phyloP scores from a whole-genome alignment of 2,329 filamentous ascomycete genomes.

The Cercospora janseana region DNA sequence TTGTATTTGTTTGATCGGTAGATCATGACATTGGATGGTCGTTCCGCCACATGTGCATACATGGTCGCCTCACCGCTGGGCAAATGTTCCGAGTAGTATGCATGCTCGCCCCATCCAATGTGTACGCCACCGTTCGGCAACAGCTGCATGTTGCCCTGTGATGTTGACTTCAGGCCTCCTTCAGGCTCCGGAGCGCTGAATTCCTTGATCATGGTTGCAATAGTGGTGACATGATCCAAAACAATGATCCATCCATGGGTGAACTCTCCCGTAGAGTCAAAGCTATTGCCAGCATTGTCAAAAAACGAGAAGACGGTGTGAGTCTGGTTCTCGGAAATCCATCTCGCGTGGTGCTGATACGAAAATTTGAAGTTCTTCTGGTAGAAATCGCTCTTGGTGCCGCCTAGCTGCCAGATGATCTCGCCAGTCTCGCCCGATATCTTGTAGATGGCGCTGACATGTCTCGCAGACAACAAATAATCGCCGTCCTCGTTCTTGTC shows the following conservation, averaged over 20 bases:
- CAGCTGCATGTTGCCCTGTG: constrained; percentile 55
- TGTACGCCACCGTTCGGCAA: constrained; percentile 55
- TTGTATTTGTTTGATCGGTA: constrained; percentile 56
- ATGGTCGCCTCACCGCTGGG: constrained; percentile 53
- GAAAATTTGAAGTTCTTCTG: constrained; percentile 50
- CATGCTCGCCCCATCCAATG: constrained; percentile 56
- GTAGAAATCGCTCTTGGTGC: constrained; percentile 48
- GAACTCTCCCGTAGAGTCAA: constrained; percentile 41
- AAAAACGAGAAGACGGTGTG: constrained; percentile 55
- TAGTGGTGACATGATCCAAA: constrained; percentile 46
- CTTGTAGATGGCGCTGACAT: constrained; percentile 50
- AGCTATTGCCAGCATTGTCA: constrained; percentile 54
- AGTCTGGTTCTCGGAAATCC: constrained; percentile 46
- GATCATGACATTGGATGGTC: constrained; percentile 47
- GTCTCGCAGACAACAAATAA: constrained; percentile 51
- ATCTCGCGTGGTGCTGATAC: constrained; percentile 56
- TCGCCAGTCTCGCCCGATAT: constrained; percentile 47
- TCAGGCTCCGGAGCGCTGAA: constrained; percentile 50
- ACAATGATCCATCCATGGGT: constrained; percentile 50
- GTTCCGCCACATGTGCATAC: constrained; percentile 50
- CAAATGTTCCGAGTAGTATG: constrained; percentile 46
- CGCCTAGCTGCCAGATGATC: constrained; percentile 53
- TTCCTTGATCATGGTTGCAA: constrained; percentile 47
- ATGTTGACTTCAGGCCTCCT: constrained; percentile 49
- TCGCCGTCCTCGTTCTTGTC: constrained; percentile 51